Conservation (phyloP, 495 filamentous ascomycete genomes). For the Chlorociboria aeruginascens region DNA sequence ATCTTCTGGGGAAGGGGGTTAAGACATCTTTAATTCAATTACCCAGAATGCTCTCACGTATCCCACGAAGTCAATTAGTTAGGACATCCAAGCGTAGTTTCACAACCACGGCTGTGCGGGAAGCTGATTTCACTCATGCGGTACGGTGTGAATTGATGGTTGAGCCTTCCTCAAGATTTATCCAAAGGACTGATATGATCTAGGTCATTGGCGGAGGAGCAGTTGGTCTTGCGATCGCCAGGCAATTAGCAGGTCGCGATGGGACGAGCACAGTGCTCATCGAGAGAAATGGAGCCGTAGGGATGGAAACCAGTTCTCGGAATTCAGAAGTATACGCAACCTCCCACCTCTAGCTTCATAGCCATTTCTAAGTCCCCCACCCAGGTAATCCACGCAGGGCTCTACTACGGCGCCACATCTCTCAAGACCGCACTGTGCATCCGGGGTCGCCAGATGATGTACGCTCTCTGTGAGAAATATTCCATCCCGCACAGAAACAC, state of each 20-base stretch:
- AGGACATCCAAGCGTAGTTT: constrained; percentile 5
- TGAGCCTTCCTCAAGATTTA: neutral
- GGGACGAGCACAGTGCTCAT: constrained; percentile 58
- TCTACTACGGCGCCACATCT: constrained; percentile 71
- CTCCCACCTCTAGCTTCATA: neutral
- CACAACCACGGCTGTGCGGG: constrained; percentile 7
- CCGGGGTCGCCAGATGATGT: constrained; percentile 60
- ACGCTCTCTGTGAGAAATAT: constrained; percentile 57
- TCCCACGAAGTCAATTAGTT: constrained; percentile 5
- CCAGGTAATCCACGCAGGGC: constrained; percentile 87
- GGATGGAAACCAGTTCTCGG: constrained; percentile 83
- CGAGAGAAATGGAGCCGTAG: constrained; percentile 64
- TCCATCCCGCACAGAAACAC: constrained; percentile 58
- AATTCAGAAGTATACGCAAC: constrained; percentile 63
- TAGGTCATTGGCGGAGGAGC: constrained; percentile 85
- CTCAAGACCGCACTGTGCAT: constrained; percentile 84
- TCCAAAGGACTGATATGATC: neutral
- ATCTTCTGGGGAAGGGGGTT: no score
- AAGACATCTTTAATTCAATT: neutral
- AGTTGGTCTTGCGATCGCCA: constrained; percentile 81
- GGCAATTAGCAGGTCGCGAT: constrained; percentile 52
- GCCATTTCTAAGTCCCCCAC: neutral
- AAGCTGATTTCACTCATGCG: constrained; percentile 74
- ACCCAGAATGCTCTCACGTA: constrained; percentile 7
- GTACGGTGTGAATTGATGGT: constrained; percentile 33